A percentile compares a stretch with the other conserved stretches of the same genome.
phyloP scores from a whole-genome alignment of 441 rosid species.

The Populus hybrid region DNA sequence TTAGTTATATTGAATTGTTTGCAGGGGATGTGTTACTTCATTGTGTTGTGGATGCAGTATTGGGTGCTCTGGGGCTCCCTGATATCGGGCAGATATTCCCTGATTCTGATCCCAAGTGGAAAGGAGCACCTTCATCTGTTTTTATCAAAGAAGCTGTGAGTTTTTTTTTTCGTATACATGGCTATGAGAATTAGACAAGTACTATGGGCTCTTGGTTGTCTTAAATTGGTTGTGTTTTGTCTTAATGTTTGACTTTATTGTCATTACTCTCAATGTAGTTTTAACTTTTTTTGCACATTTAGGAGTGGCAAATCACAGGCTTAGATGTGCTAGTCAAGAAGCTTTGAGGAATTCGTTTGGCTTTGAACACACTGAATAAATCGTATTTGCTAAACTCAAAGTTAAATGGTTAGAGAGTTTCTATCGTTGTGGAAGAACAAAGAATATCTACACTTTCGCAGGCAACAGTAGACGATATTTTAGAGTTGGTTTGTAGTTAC shows the following conservation, averaged over 20 bases:
- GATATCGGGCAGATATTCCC: conserved; percentile 98
- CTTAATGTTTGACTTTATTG: neutral
- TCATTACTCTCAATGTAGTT: neutral
- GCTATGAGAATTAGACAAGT: neutral
- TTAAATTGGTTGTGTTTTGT: neutral
- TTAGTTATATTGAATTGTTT: conserved; percentile 5
- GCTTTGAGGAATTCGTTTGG: neutral
- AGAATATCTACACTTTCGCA: neutral
- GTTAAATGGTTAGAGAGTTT: neutral
- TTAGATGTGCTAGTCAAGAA: neutral
- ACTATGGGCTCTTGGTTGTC: conserved; percentile 1
- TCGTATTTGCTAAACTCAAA: neutral
- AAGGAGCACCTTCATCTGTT: conserved; percentile 87
- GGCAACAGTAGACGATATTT: neutral
- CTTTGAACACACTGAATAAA: neutral
- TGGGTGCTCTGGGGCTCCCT: conserved; percentile 94
- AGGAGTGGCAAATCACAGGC: neutral
- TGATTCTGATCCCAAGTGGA: conserved; percentile 91
- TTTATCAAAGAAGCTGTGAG: conserved; percentile 95
- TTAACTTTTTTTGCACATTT: neutral
- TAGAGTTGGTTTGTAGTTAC: conserved; percentile 3
- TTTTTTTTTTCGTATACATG: neutral
- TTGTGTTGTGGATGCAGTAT: conserved; percentile 96
- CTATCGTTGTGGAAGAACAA: neutral
- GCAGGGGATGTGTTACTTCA: conserved; percentile 95